Base-by-base conservation (phyloP, 768 basidiomycete genomes). In the Phanerochaete sordida region DNA sequence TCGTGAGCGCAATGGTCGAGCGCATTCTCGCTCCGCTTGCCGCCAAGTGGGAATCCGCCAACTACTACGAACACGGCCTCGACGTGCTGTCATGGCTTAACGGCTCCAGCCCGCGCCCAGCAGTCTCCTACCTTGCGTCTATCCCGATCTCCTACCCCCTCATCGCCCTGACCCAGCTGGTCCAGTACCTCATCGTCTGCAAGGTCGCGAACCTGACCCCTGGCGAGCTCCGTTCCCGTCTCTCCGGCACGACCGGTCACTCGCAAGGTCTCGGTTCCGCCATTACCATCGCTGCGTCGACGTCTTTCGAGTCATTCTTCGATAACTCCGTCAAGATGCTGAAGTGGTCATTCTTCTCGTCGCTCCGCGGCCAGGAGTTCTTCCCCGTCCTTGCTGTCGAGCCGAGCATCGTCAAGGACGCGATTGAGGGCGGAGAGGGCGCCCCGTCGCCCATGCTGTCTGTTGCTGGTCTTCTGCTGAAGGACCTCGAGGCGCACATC, bases 231-330 rank as follows among this genome's bases (percentile, higher is more conserved):
- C 85, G 91, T 39, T 75, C 79, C 48, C 82, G 83, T 48, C 81
- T 98, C 57, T 79, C 84, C 11, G 96, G 96, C 33, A 85, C 95
- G 2, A 98, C 97, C 16, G 97, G 97, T 31, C 97, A 99, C 76
- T 98, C 95, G 1, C 96, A 98, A 74, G 97, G 97, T 65, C 86
- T 99, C 66, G 87, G 97, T 50, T 93, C 95, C 13, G 97, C 97
- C n/a, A 84, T 95, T 55, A 87, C 84, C 39, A 85, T 98, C 68
- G 82, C 95, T 7, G 85, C 91, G 4, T 93, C 95, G 4, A 79
- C 79, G 19, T 85, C 86, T 26, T 85, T 87, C 62, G 87, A 88
- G 49, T 86, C 88, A 2, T 91, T 93, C 73, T 77, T 82, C 58
- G 75, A 75, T 59, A 96, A 97, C 74, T 80, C 86, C 9, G 77